A percentile compares a stretch with the other conserved stretches of the same genome.
phyloP scores from a whole-genome alignment of 2,329 filamentous ascomycete species.

The Diplodia seriata region DNA sequence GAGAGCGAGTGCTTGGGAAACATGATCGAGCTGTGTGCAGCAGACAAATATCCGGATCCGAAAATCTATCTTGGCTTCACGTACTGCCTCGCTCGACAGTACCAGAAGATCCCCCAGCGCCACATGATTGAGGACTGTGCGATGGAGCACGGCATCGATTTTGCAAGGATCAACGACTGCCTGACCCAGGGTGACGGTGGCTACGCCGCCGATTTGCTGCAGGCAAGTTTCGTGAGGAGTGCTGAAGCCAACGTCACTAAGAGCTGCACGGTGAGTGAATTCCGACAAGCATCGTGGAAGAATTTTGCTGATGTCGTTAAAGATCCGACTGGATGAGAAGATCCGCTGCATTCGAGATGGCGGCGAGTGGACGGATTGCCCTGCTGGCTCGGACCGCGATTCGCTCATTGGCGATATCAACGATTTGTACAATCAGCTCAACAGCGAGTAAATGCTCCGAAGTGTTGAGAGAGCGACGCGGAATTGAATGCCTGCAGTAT shows the following conservation, averaged over 20 bases:
- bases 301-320: conserved; percentile 14
- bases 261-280: conserved; percentile 53
- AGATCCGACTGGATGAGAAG: conserved; percentile 71
- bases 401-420: conserved; percentile 80
- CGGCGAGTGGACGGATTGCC: conserved; percentile 81
- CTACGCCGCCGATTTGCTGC: conserved; percentile 70
- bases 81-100: conserved; percentile 84
- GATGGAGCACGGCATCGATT: conserved; percentile 86
- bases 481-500: background rate
- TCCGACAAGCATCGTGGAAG: no score
- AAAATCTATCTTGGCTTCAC: conserved; percentile 92
- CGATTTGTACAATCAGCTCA: conserved; percentile 62
- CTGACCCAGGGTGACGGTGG: conserved; percentile 77
- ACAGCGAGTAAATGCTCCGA: conserved; percentile 9
- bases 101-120: conserved; percentile 76
- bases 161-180: conserved; percentile 81
- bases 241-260: conserved; percentile 55
- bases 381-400: conserved; percentile 69
- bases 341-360: conserved; percentile 84
- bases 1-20: conserved; percentile 91
- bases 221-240: conserved; percentile 70
- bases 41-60: conserved; percentile 79
- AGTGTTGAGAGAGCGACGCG: no score
- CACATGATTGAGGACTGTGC: conserved; percentile 86
- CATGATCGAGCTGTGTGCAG: conserved; percentile 59